Evolutionary conservation across 345 rosid genomes (phyloP).

Genomic region (Eucalyptus microcorys): DNA sequence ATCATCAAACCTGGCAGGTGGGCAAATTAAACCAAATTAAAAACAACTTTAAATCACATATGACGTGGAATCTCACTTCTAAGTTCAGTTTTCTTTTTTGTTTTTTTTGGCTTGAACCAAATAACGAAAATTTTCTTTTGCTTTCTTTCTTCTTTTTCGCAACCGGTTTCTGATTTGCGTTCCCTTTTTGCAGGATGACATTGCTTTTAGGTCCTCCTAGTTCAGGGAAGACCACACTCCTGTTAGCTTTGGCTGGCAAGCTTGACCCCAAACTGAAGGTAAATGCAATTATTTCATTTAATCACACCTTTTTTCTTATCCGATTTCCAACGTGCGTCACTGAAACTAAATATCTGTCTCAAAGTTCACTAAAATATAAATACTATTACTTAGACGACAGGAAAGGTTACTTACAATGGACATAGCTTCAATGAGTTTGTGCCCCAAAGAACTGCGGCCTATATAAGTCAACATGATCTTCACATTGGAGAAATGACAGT

Average conservation of each 20-base stretch:
- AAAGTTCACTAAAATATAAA: background rate
- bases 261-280: slow-evolving; percentile 9
- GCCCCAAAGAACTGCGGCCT: slow-evolving; percentile 41
- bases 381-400: slow-evolving; percentile 8
- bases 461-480: slow-evolving; percentile 69
- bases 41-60: background rate
- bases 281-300: background rate
- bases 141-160: background rate
- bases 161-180: background rate
- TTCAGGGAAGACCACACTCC: slow-evolving; percentile 74
- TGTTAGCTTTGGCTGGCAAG: slow-evolving; percentile 30
- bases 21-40: background rate
- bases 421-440: slow-evolving; percentile 30
- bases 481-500: slow-evolving; percentile 84
- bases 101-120: background rate
- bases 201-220: slow-evolving; percentile 81
- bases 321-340: background rate
- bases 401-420: slow-evolving; percentile 37
- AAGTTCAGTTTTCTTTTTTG: background rate
- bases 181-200: slow-evolving; percentile 2
- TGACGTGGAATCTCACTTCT: background rate
- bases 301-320: background rate
- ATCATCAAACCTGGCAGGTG: slow-evolving; percentile 53
- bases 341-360: background rate
- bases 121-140: background rate